These are phyloP conservation scores for Allium fistulosum DNA, from an alignment of 106 monocot species.

Conservation along the genomic window DNA sequence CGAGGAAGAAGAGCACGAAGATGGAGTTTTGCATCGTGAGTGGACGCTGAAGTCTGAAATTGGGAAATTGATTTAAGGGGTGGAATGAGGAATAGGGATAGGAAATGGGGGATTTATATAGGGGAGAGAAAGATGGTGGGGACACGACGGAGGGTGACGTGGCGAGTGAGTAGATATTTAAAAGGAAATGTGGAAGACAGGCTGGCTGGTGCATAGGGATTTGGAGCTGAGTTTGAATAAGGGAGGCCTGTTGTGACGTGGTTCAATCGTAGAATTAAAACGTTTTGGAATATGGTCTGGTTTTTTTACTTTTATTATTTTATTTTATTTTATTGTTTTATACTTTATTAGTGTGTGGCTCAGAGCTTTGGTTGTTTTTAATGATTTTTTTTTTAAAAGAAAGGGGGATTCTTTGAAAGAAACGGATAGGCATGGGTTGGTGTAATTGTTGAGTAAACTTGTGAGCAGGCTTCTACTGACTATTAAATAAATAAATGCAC, in stretches of 20 bases:
- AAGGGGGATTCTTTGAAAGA: too few species aligned
- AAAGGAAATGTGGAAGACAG: neutral
- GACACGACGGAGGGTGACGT: neutral
- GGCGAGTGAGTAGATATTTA: neutral
- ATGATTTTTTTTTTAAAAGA: too few species aligned
- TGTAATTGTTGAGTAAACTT: too few species aligned
- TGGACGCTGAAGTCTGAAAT: neutral
- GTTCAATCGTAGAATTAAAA: neutral
- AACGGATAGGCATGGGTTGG: too few species aligned
- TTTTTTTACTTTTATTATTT: too few species aligned
- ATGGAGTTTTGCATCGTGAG: neutral
- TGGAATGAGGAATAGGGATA: neutral
- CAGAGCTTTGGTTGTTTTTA: too few species aligned
- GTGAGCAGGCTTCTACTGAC: too few species aligned
- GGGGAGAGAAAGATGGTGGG: neutral
- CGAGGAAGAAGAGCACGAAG: neutral
- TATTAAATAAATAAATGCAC: too few species aligned
- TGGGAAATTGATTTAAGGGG: too few species aligned
- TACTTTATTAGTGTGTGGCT: too few species aligned
- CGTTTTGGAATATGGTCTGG: neutral
- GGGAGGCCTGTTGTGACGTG: neutral
- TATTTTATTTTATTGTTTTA: too few species aligned
- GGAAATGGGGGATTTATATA: neutral
- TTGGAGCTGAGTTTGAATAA: neutral
- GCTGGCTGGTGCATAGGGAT: neutral